Evolutionary conservation across 345 rosid genomes (phyloP), one percentile per base, ranked within the genome.

Genomic region (Rhodomyrtus tomentosa): DNA sequence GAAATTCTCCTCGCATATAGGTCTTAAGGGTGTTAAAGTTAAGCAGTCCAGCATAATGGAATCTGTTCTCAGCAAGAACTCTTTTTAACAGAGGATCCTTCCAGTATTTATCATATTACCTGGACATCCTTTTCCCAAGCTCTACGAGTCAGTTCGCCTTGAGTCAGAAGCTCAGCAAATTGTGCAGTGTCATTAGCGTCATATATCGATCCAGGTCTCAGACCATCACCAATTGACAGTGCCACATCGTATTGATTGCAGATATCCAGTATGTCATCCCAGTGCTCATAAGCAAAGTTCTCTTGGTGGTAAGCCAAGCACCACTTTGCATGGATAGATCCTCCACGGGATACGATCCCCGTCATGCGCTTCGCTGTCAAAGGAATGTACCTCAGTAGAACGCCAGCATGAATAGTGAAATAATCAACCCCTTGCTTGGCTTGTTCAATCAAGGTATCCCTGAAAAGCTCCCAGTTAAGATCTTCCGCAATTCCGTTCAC

Each of bases 391-490:
- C 98, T 92, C 50, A 98, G 92, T 76, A 98, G 89, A 83, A 96
- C 98, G 36, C 99, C 99, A 24, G 97, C 99, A 89, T 98, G 99
- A 84, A 98, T 98, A 0, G 98, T 98, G 93, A 96, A 96, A 87
- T 98, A 98, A 87, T 98, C 99, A 5, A 96, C 99, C 62, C 99
- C 99, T 90, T 98, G 99, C 91, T 96, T 98, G 73, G 99, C 99
- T 87, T 98, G 99, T 87, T 98, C 99, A 74, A 98, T 91, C 80
- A 98, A 88, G 74, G 99, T 96, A 38, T 96, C 98, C 85, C 93
- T 93, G 91, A 98, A 95, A 38, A 95, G 92, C 88, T 98, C 99
- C 99, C 99, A 94, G 88, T 74, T 96, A 62, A 98, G 96, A 86
- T 98, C 91, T 87, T 96, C 98, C 76, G 98, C 99, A 88, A 98